These are phyloP conservation scores for Hortiboletus flavorubellus DNA, from an alignment of 768 basidiomycete genomes.

Conservation along the genomic window DNA sequence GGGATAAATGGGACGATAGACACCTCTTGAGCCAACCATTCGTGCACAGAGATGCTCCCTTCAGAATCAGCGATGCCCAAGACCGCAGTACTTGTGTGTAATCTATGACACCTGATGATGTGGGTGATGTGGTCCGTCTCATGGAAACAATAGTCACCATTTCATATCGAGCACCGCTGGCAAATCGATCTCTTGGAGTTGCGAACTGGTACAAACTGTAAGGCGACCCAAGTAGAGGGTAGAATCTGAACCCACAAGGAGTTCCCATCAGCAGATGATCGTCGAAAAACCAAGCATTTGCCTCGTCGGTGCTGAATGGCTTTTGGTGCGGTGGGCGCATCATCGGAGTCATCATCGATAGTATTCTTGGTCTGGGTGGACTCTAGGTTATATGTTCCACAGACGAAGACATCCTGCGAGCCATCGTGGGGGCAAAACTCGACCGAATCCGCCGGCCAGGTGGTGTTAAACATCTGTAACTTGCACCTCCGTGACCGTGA, in stretches of 20 bases:
- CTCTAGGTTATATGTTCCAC: constrained; percentile 88
- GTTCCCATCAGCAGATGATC: constrained; percentile 32
- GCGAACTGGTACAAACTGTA: constrained; percentile 36
- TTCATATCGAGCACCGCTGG: constrained; percentile 93
- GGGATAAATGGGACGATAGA: neutral
- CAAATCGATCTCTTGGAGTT: constrained; percentile 64
- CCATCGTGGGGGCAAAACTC: constrained; percentile 82
- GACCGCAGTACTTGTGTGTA: constrained; percentile 38
- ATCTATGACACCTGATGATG: constrained; percentile 55
- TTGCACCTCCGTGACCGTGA: constrained; percentile 6
- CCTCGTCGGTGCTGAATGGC: constrained; percentile 51
- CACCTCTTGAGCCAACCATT: constrained; percentile 52
- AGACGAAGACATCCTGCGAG: constrained; percentile 65
- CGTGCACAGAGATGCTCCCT: constrained; percentile 67
- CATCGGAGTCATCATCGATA: constrained; percentile 3
- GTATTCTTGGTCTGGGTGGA: constrained; percentile 16
- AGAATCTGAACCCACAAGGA: constrained; percentile 34
- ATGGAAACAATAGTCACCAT: constrained; percentile 56
- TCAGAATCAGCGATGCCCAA: constrained; percentile 84
- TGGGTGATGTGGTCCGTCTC: constrained; percentile 2
- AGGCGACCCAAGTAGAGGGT: neutral
- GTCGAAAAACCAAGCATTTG: constrained; percentile 67
- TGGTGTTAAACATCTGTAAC: constrained; percentile 49
- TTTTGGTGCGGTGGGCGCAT: neutral
- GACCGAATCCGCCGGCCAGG: constrained; percentile 83